phyloP scores from a whole-genome alignment of 192 early-diverging fungal genomes.

The Entophlyctis helioformis region DNA sequence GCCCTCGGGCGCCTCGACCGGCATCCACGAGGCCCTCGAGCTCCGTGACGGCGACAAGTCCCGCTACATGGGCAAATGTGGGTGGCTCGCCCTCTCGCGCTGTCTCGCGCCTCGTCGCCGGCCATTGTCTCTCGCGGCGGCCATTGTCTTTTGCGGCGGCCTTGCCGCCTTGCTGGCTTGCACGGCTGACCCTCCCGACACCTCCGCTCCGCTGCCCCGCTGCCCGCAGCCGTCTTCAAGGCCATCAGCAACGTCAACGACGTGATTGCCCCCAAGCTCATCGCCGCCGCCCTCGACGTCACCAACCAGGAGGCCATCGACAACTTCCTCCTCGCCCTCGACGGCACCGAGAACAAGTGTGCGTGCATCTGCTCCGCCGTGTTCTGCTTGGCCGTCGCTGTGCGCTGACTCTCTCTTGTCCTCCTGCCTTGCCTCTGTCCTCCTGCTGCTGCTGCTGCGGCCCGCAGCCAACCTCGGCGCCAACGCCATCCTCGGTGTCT shows the following conservation, averaged over 20 bases:
- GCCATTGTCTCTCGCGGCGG: too few species aligned
- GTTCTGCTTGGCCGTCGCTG: not conserved
- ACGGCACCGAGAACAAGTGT: conserved; percentile 92
- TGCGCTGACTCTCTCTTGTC: not conserved
- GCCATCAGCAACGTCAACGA: conserved; percentile 89
- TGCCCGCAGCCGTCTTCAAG: conserved; percentile 67
- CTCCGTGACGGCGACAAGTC: conserved; percentile 81
- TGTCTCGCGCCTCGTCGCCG: too few species aligned
- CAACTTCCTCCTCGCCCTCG: conserved; percentile 81
- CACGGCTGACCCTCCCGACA: not conserved
- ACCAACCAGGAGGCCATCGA: conserved; percentile 82
- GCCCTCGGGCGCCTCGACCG: conserved; percentile 96
- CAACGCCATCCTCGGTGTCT: conserved; percentile 98
- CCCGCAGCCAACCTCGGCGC: conserved; percentile 78
- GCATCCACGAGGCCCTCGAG: conserved; percentile 97
- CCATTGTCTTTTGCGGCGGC: too few species aligned
- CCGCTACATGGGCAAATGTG: conserved; percentile 92
- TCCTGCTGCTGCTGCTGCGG: not conserved
- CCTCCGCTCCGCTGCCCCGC: too few species aligned
- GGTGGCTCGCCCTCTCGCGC: too few species aligned
- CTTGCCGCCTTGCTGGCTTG: not conserved
- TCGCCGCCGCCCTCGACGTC: conserved; percentile 65
- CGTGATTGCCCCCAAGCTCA: conserved; percentile 71
- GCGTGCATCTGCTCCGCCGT: not conserved
- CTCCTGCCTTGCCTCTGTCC: not conserved